Percentiles rank a stretch among this genome's conserved stretches.
Conservation (phyloP, 352 stramenopile species). For the Pelagophyceae sp. region DNA sequence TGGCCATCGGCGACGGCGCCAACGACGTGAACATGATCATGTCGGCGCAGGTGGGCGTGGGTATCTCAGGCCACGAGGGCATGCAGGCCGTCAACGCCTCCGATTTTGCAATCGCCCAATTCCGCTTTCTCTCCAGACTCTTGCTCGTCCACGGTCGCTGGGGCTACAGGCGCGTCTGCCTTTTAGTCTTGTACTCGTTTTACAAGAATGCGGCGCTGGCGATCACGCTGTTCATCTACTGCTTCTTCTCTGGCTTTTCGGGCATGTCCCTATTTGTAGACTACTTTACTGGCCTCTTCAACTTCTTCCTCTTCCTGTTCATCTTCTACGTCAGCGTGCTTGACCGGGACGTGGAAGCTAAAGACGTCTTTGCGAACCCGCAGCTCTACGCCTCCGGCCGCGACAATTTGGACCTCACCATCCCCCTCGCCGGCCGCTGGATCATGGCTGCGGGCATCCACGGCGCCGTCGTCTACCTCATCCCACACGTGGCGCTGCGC, state of each 20-base stretch:
- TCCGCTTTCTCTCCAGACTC: conserved; percentile 87
- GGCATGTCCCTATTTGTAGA: conserved; percentile 58
- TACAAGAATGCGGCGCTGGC: conserved; percentile 97
- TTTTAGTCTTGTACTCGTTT: conserved; percentile 91
- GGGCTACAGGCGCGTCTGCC: conserved; percentile 93
- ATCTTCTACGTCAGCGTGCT: conserved; percentile 55
- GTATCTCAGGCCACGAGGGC: conserved; percentile 96
- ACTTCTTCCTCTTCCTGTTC: conserved; percentile 87
- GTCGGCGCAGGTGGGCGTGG: conserved; percentile 93
- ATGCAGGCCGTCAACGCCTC: conserved; percentile 94
- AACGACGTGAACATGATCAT: conserved; percentile 99
- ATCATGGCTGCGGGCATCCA: conserved; percentile 46
- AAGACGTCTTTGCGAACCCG: conserved; percentile 50
- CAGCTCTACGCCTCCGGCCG: conserved; percentile 51
- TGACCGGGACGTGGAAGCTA: conserved; percentile 53
- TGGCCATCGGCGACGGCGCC: conserved; percentile 94
- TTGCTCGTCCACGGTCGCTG: conserved; percentile 95
- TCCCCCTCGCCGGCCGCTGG: conserved; percentile 50
- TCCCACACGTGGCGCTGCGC: conserved; percentile 36
- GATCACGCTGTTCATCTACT: conserved; percentile 78
- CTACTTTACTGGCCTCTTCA: conserved; percentile 77
- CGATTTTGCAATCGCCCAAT: conserved; percentile 97
- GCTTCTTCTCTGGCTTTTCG: conserved; percentile 83
- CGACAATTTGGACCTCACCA: conserved; percentile 51
- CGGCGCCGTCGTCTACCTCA: conserved; percentile 47